A percentile compares a stretch with the other conserved stretches of the same genome.
phyloP scores from a whole-genome alignment of 73 alveolate species.

The Paramecium caudatum region DNA sequence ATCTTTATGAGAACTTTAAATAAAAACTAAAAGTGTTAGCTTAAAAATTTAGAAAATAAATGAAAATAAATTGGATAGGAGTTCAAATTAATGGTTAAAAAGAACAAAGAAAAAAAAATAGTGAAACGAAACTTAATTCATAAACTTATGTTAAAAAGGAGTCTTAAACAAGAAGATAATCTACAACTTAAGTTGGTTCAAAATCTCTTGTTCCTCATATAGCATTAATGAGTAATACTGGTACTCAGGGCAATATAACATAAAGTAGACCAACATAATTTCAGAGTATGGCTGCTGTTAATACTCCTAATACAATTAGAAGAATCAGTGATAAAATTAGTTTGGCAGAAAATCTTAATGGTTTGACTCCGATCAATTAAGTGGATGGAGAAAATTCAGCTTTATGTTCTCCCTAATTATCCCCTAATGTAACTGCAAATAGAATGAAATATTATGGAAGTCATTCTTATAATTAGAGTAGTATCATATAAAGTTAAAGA shows the following conservation, averaged over 20 bases:
- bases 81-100: not conserved
- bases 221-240: slow-evolving; percentile 24
- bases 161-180: not conserved
- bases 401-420: not conserved
- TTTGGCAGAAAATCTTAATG: not conserved
- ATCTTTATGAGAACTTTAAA: slow-evolving; percentile 50
- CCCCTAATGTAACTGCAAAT: slow-evolving; percentile 42
- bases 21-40: slow-evolving; percentile 55
- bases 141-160: not conserved
- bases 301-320: not conserved
- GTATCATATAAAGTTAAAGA: slow-evolving; percentile 50
- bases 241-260: not conserved
- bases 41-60: slow-evolving; percentile 1
- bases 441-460: not conserved
- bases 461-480: slow-evolving; percentile 54
- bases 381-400: not conserved
- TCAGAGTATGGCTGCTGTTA: not conserved
- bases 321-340: not conserved
- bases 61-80: slow-evolving; percentile 36
- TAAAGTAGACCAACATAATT: not conserved
- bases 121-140: not conserved
- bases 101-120: not conserved
- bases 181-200: not conserved
- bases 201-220: slow-evolving; percentile 9
- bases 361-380: not conserved